Evolutionary conservation across 768 basidiomycete species (phyloP).

Genomic region (Psilocybe cyanescens): DNA sequence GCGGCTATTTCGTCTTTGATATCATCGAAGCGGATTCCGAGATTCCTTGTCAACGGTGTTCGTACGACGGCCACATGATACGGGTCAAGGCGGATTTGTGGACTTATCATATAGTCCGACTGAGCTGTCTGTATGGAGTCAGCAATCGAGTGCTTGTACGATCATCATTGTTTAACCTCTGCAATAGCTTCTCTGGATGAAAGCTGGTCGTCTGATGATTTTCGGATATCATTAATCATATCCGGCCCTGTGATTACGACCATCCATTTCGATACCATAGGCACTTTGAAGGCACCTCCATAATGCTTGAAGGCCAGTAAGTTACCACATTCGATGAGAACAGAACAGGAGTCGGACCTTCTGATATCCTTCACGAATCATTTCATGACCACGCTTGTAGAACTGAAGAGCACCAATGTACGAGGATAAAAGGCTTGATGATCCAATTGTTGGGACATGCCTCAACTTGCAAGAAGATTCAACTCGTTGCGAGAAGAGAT

Average conservation of each 20-base stretch:
- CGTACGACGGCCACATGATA: constrained; percentile 9
- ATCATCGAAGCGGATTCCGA: constrained; percentile 3
- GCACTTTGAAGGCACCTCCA: constrained; percentile 22
- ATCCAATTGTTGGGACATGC: constrained; percentile 21
- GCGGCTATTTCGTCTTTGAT: constrained; percentile 43
- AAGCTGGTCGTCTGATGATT: constrained; percentile 31
- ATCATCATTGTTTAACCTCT: constrained; percentile 23
- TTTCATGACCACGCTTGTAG: constrained; percentile 15
- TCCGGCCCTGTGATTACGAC: constrained; percentile 42
- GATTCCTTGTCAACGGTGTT: constrained; percentile 7
- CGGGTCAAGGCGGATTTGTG: constrained; percentile 1
- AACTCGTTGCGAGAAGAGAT: background rate
- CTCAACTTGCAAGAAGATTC: constrained; percentile 11
- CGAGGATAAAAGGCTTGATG: constrained; percentile 10
- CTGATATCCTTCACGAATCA: constrained; percentile 25
- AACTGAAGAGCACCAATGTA: constrained; percentile 14
- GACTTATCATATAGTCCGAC: constrained; percentile 7
- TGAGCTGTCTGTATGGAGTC: constrained; percentile 16
- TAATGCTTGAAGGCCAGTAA: constrained; percentile 12
- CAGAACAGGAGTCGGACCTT: constrained; percentile 15
- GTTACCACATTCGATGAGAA: background rate
- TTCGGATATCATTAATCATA: constrained; percentile 52
- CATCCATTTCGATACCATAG: constrained; percentile 17
- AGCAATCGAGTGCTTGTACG: background rate
- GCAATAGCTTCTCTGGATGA: constrained; percentile 29